Evolutionary conservation across 78 protist species (phyloP).

Genomic region (Dictyostelium firmibasis): DNA sequence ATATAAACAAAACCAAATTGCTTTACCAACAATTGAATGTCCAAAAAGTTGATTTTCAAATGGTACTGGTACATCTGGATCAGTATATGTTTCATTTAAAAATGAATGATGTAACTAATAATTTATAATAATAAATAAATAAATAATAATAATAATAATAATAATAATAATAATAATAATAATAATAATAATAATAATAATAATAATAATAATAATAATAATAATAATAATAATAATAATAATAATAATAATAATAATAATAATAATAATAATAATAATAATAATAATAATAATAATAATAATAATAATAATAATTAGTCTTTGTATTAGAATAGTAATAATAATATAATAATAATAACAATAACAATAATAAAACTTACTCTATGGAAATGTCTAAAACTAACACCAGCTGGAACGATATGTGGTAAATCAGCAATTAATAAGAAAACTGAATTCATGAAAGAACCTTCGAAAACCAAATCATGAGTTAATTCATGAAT

Average conservation of each 20-base stretch:
- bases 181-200: too few relatives aligned
- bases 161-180: neutral
- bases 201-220: too few relatives aligned
- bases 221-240: too few relatives aligned
- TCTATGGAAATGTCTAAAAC: constrained; percentile 93
- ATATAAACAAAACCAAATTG: constrained; percentile 78
- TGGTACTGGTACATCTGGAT: constrained; percentile 89
- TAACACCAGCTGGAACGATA: constrained; percentile 79
- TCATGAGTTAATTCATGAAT: constrained; percentile 88
- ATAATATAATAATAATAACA: too few relatives aligned
- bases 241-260: too few relatives aligned
- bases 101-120: constrained; percentile 68
- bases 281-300: too few relatives aligned
- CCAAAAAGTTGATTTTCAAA: constrained; percentile 78
- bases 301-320: too few relatives aligned
- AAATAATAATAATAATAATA: neutral
- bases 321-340: too few relatives aligned
- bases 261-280: too few relatives aligned
- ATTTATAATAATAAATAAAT: too few relatives aligned
- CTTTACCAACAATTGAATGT: constrained; percentile 46
- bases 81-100: constrained; percentile 78
- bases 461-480: constrained; percentile 30
- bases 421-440: constrained; percentile 87
- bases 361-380: too few relatives aligned
- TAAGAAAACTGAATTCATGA: constrained; percentile 69